Evolutionary conservation across 306 rosid genomes (phyloP), one percentile per base, ranked within the genome.

Genomic region (Lathyrus aphaca): DNA sequence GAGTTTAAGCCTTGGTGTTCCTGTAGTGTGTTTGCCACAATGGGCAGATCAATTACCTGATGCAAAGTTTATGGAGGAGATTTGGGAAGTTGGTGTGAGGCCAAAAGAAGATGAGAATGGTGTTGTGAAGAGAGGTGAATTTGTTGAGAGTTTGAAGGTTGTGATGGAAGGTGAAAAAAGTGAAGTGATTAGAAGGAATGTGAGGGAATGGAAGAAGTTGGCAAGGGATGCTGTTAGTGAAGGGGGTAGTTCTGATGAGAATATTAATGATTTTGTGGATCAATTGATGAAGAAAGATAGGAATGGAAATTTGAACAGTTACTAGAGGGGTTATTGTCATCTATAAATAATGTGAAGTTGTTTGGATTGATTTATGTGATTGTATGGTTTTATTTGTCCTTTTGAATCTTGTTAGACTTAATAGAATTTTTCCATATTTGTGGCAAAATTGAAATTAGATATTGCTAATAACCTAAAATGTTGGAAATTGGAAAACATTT

Each of bases 11-110:
- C 82, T 86, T n/a, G 88, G 90, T 1, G 84, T 84, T 17, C 90
- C 90, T 0, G 85, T 86, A 82, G 81, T 84, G 61, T 87, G 86
- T 8, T 77, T 89, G 73, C 91, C 89, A 1, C 89, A 81, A 54
- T 86, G 89, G 91, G 65, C 85, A 0, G 95, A 89, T 42, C 91
- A 84, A 25, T 68, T 84, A 69, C 80, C 91, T 0, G 89, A 89
- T 70, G 91, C 91, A 0, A 86, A 84, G 74, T 89, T 58, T 71
- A 69, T 86, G 83, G 91, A 66, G 29, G 88, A 82, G 8, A 27
- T 89, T 0, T 89, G 91, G 91, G 74, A 73, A 63, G 86, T 89
- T 14, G 89, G 91, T 5, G 84, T 82, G 27, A 76, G 84, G 81
- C 84, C 79, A 1, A 80, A 82, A 58, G 91, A 88, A 65, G 96